A percentile compares a stretch with the other conserved stretches of the same genome.
Evolutionary conservation across 352 stramenopile genomes (phyloP).

Genomic region (Pythium chondricola): DNA sequence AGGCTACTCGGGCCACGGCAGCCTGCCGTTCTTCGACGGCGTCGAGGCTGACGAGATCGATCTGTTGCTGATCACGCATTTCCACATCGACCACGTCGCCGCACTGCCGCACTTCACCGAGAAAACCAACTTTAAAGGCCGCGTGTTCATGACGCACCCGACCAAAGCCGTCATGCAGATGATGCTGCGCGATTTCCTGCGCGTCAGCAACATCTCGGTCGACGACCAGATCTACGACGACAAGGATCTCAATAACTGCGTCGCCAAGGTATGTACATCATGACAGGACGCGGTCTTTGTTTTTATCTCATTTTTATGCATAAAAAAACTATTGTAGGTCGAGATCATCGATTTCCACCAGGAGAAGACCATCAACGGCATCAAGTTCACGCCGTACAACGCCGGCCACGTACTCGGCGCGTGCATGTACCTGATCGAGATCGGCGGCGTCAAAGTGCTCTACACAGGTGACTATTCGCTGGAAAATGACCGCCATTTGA

Average conservation of each 20-base stretch:
- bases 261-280: slow-evolving; percentile 88
- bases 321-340: no score
- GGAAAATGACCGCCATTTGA: slow-evolving; percentile 98
- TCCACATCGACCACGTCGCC: slow-evolving; percentile 99
- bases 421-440: slow-evolving; percentile 99
- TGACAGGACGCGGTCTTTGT: no score
- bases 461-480: slow-evolving; percentile 99
- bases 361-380: slow-evolving; percentile 95
- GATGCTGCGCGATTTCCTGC: slow-evolving; percentile 96
- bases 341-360: slow-evolving; percentile 98
- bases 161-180: slow-evolving; percentile 99
- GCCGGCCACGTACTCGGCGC: slow-evolving; percentile 98
- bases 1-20: slow-evolving; percentile 94
- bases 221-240: slow-evolving; percentile 92
- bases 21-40: slow-evolving; percentile 97
- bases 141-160: slow-evolving; percentile 99
- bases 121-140: slow-evolving; percentile 96
- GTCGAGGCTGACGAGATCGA: slow-evolving; percentile 95
- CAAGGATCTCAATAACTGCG: slow-evolving; percentile 94
- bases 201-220: slow-evolving; percentile 92
- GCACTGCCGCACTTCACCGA: slow-evolving; percentile 99
- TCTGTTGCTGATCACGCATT: slow-evolving; percentile 98
- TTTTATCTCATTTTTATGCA: no score
- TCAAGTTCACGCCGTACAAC: slow-evolving; percentile 99
- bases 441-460: slow-evolving; percentile 95